Base-by-base conservation (phyloP, 306 rosid species). In the Quercus alba region DNA sequence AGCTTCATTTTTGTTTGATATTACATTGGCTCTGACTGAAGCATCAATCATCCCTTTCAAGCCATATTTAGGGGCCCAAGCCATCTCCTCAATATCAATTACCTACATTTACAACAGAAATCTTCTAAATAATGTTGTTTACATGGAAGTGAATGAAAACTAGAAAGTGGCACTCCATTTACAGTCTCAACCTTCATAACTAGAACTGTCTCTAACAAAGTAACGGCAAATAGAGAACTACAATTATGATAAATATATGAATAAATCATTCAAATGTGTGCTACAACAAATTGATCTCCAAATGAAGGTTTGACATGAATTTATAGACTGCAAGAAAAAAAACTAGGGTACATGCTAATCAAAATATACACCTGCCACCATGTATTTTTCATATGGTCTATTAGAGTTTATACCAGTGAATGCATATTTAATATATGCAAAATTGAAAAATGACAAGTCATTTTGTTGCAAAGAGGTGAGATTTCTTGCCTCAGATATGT, bases 1-100 rank as follows among this genome's bases (percentile, higher is more conserved):
- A 30, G 52, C 77, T 78, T 84, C 89, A 84, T 68, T 75, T 64
- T 77, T 85, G 76, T 74, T 71, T 74, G 88, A 86, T 66, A 55
- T 80, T 30, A 93, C 84, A 62, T 78, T 87, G 81, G 91, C 97
- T 77, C 90, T 87, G 67, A 94, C 84, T 6, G 99, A 93, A 84
- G 99, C 97, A 89, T 94, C 99, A 86, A 94, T 93, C 92, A 89
- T 90, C 83, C 99, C 99, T 85, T 94, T 94, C 87, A 94, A 78
- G 80, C 99, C 99, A 80, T 91, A 94, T 81, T 84, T 93, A 56
- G 99, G 95, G 71, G 97, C 95, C 99, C 99, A 94, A 61, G 97
- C 91, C 97, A 94, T 91, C 88, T 94, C 99, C 89, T 94, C 99
- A 77, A 94, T 94, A 83, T 94, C 99, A 83, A 85, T 77, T 69